Conservation (phyloP, 805 yeast genomes). For the Saccharomycopsis sp. region DNA sequence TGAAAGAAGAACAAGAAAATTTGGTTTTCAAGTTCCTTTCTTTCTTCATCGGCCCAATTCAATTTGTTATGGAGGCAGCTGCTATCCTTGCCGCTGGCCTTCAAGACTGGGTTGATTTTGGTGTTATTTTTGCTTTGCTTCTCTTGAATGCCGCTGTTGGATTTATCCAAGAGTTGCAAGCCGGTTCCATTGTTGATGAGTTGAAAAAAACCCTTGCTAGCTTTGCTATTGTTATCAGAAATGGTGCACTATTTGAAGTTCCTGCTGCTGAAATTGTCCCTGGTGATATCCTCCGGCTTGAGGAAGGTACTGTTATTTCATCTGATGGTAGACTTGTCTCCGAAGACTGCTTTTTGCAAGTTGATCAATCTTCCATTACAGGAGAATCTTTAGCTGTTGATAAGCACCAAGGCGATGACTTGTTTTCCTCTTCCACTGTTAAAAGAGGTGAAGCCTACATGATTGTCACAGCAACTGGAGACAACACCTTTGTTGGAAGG, state of each 20-base stretch:
- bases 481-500: constrained; percentile 90
- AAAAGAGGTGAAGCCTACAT: constrained; percentile 85
- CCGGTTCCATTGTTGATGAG: constrained; percentile 94
- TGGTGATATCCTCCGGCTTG: constrained; percentile 86
- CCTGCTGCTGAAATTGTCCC: constrained; percentile 83
- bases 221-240: constrained; percentile 77
- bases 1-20: constrained; percentile 83
- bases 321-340: constrained; percentile 87
- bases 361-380: constrained; percentile 93
- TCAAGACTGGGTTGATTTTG: constrained; percentile 97
- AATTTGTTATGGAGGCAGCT: constrained; percentile 95
- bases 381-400: constrained; percentile 96
- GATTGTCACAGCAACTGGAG: constrained; percentile 93
- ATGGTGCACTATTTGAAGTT: constrained; percentile 68
- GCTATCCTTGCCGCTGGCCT: constrained; percentile 91
- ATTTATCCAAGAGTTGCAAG: constrained; percentile 94
- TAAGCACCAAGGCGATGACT: constrained; percentile 77
- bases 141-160: constrained; percentile 86
- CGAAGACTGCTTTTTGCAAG: constrained; percentile 78
- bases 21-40: constrained; percentile 66
- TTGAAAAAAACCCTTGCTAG: constrained; percentile 90
- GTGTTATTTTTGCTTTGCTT: constrained; percentile 86
- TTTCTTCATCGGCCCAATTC: constrained; percentile 92
- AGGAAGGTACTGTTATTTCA: constrained; percentile 87
- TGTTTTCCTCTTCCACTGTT: constrained; percentile 87